A percentile compares a stretch with the other conserved stretches of the same genome.
Evolutionary conservation across 2,329 filamentous ascomycete species (phyloP).

Genomic region (Penicillium brevicompactum): DNA sequence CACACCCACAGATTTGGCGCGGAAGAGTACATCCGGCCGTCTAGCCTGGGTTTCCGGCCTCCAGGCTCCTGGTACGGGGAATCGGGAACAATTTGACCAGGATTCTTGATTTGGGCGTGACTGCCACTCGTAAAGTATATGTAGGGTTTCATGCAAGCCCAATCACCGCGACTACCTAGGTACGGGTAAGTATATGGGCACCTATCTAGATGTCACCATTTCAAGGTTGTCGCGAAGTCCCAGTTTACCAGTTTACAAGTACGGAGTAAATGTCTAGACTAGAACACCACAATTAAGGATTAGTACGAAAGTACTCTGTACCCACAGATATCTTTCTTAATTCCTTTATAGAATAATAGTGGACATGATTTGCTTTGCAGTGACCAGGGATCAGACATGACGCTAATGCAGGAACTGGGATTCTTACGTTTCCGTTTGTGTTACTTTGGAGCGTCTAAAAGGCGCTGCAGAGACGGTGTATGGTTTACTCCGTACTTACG

Average conservation of each 20-base stretch:
- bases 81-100: neutral
- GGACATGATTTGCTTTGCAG: slow-evolving; percentile 12
- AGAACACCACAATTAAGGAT: neutral
- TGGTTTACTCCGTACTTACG: slow-evolving; percentile 7
- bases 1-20: slow-evolving; percentile 2
- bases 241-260: too few relatives aligned
- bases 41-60: slow-evolving; percentile 7
- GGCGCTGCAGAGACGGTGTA: neutral
- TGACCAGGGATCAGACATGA: slow-evolving; percentile 19
- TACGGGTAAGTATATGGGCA: neutral
- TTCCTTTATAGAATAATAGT: slow-evolving; percentile 1
- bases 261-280: neutral
- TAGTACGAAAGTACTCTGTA: neutral
- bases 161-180: slow-evolving; percentile 10
- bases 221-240: neutral
- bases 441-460: neutral
- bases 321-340: neutral
- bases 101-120: neutral
- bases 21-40: slow-evolving; percentile 8
- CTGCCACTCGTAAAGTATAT: slow-evolving; percentile 1
- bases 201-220: neutral
- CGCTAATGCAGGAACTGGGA: slow-evolving; percentile 43
- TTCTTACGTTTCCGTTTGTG: neutral
- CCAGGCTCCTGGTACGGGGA: neutral
- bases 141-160: slow-evolving; percentile 5